Evolutionary conservation across 2,329 filamentous ascomycete species (phyloP).

Genomic region (Ilyonectria sp.): DNA sequence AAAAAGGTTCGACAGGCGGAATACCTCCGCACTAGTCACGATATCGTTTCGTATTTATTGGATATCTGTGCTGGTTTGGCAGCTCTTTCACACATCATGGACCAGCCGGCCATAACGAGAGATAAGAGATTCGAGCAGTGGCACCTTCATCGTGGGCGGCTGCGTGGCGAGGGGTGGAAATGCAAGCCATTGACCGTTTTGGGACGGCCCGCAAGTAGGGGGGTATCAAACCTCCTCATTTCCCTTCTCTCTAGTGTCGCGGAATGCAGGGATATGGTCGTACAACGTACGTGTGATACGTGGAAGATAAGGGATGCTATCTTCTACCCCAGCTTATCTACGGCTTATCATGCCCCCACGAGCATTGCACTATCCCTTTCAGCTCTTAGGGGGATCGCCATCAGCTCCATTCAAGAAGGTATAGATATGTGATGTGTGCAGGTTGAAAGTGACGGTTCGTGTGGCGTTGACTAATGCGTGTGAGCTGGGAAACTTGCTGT

Average conservation of each 20-base stretch:
- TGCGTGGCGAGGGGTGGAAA: background rate
- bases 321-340: constrained; percentile 2
- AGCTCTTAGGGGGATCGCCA: constrained; percentile 1
- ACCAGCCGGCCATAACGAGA: background rate
- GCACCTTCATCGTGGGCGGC: background rate
- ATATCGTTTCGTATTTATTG: background rate
- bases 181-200: constrained; percentile 9
- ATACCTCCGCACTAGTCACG: background rate
- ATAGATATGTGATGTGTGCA: constrained; percentile 8
- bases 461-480: background rate
- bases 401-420: background rate
- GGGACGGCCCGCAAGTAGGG: background rate
- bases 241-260: background rate
- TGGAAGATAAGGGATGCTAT: constrained; percentile 5
- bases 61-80: background rate
- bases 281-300: background rate
- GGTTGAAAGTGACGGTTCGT: background rate
- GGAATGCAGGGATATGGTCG: constrained; percentile 4
- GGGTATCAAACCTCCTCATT: constrained; percentile 1
- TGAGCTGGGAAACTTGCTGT: background rate
- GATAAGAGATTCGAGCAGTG: background rate
- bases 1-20: background rate
- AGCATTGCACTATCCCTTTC: background rate
- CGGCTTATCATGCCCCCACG: constrained; percentile 2
- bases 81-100: background rate